These are phyloP conservation scores for Sclerotinia borealis DNA, from an alignment of 2,329 filamentous ascomycete species.

Conservation along the genomic window DNA sequence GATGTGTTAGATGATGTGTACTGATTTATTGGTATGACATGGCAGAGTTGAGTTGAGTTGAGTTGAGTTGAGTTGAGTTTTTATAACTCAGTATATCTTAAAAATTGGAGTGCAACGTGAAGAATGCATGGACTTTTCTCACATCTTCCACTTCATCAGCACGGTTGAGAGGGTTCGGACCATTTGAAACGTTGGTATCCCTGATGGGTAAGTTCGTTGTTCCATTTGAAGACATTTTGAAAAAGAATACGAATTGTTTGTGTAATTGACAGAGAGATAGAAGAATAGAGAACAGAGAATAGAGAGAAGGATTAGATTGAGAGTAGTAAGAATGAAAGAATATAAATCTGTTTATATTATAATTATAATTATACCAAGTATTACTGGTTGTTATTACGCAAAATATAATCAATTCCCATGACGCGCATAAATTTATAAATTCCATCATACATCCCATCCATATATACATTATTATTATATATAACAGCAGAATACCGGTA, in stretches of 20 bases:
- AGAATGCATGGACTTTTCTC: conserved; percentile 25
- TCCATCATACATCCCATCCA: too few relatives aligned
- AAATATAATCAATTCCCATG: neutral
- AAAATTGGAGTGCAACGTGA: too few relatives aligned
- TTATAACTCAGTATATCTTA: too few relatives aligned
- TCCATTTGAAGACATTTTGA: conserved; percentile 3
- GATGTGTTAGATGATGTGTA: conserved; percentile 12
- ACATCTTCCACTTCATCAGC: conserved; percentile 44
- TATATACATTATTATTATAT: too few relatives aligned
- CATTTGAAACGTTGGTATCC: conserved; percentile 7
- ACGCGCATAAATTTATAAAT: conserved; percentile 1
- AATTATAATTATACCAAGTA: too few relatives aligned
- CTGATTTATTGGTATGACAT: neutral
- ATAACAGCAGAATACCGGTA: neutral
- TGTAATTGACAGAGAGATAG: neutral
- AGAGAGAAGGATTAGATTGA: neutral
- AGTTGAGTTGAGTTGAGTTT: neutral
- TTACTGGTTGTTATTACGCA: too few relatives aligned
- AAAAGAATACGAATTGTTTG: neutral
- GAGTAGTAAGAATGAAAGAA: neutral
- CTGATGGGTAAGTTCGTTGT: conserved; percentile 7
- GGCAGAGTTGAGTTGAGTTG: neutral
- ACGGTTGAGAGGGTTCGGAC: conserved; percentile 28
- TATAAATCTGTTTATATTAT: neutral
- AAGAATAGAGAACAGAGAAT: neutral